These are phyloP conservation scores for Trametes cingulata DNA, from an alignment of 768 basidiomycete species.

Conservation along the genomic window DNA sequence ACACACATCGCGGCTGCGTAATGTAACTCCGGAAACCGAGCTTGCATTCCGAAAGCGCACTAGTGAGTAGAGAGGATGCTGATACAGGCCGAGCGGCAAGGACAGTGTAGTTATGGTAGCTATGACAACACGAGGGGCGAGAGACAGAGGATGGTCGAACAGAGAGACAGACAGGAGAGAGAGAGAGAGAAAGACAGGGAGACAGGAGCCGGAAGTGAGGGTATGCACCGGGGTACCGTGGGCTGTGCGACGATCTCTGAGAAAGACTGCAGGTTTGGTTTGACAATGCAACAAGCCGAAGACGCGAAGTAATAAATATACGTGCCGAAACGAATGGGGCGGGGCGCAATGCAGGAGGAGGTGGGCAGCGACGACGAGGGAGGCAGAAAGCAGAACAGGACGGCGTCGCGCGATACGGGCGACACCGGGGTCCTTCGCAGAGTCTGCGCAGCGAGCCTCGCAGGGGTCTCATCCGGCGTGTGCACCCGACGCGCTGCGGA, in stretches of 20 bases:
- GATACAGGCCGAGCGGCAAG: constrained; percentile 5
- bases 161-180: neutral
- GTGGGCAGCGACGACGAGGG: neutral
- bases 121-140: constrained; percentile 8
- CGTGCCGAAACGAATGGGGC: neutral
- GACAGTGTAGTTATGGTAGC: neutral
- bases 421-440: neutral
- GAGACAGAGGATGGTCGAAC: neutral
- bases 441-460: neutral
- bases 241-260: neutral
- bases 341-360: neutral
- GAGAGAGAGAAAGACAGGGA: neutral
- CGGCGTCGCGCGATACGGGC: neutral
- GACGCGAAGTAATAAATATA: neutral
- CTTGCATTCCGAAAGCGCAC: neutral
- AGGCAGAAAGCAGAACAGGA: neutral
- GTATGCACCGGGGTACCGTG: neutral
- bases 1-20: neutral
- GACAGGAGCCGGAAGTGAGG: neutral
- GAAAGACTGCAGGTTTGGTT: neutral
- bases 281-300: neutral
- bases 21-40: neutral
- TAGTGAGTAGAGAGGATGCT: constrained; percentile 1
- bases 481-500: neutral
- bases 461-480: neutral